Percentiles rank a stretch among this genome's conserved stretches.
These are phyloP conservation scores for Ustilago hordei DNA, from an alignment of 1,284 basidiomycete species.

Conservation along the genomic window DNA sequence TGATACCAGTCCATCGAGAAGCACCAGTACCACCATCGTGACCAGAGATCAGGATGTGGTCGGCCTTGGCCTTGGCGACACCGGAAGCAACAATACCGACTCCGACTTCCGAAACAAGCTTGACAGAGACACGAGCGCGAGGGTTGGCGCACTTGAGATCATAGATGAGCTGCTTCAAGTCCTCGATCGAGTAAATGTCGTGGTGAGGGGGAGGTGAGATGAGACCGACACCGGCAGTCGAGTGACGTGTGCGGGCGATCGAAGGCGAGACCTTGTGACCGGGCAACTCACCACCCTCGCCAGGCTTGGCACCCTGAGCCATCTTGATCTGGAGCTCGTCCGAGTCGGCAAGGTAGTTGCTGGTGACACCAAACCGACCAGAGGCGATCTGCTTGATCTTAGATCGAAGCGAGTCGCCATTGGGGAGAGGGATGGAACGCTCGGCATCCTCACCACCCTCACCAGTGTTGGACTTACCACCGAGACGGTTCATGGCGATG, in stretches of 20 bases:
- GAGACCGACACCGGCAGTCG: slow-evolving; percentile 66
- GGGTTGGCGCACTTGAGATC: slow-evolving; percentile 68
- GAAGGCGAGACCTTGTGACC: slow-evolving; percentile 68
- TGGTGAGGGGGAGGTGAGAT: slow-evolving; percentile 66
- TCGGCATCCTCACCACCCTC: slow-evolving; percentile 68
- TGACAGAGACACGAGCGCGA: slow-evolving; percentile 63
- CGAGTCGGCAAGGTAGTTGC: slow-evolving; percentile 65
- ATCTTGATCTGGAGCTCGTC: slow-evolving; percentile 69
- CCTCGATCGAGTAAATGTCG: slow-evolving; percentile 69
- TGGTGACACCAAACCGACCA: slow-evolving; percentile 66
- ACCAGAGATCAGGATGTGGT: slow-evolving; percentile 66
- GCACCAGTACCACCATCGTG: slow-evolving; percentile 69
- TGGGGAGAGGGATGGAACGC: slow-evolving; percentile 66
- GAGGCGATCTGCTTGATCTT: slow-evolving; percentile 69
- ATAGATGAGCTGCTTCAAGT: slow-evolving; percentile 68
- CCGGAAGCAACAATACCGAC: slow-evolving; percentile 66
- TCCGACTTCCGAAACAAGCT: slow-evolving; percentile 67
- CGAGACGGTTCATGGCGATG: slow-evolving; percentile 68
- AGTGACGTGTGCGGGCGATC: slow-evolving; percentile 66
- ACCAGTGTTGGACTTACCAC: slow-evolving; percentile 68
- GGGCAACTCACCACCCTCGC: slow-evolving; percentile 68
- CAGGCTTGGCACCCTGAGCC: slow-evolving; percentile 68
- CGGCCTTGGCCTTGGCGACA: slow-evolving; percentile 68
- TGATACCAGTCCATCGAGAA: slow-evolving; percentile 66
- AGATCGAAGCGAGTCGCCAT: slow-evolving; percentile 67